These are phyloP conservation scores for Eimeria tenella DNA, from an alignment of 169 alveolate genomes.

Conservation along the genomic window DNA sequence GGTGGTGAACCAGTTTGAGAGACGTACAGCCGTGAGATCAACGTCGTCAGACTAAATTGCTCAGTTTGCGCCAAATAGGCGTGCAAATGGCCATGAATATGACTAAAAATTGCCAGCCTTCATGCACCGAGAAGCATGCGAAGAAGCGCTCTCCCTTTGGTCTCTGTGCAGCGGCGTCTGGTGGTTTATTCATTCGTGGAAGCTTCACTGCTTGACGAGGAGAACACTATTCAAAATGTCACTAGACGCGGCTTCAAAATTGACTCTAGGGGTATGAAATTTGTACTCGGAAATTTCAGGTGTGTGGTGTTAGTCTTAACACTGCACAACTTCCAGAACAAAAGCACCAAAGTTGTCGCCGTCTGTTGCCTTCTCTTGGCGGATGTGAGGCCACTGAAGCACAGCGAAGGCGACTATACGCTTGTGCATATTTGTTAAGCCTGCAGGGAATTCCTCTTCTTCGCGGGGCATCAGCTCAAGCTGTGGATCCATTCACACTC, in stretches of 20 bases:
- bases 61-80: no score
- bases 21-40: conserved; percentile 36
- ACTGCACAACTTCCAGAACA: not conserved
- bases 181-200: conserved; percentile 90
- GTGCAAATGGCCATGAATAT: no score
- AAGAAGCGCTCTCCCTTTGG: not conserved
- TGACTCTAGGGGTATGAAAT: conserved; percentile 88
- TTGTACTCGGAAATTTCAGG: conserved; percentile 93
- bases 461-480: conserved; percentile 67
- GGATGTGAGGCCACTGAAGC: no score
- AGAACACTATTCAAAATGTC: conserved; percentile 91
- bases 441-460: conserved; percentile 73
- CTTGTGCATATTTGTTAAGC: conserved; percentile 3
- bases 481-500: conserved; percentile 60
- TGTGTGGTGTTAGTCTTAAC: conserved; percentile 31
- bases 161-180: conserved; percentile 82
- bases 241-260: conserved; percentile 90
- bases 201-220: conserved; percentile 88
- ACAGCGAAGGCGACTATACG: not conserved
- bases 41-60: not conserved
- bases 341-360: not conserved
- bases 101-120: no score
- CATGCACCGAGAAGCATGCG: no score
- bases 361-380: no score
- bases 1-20: conserved; percentile 32